Percentiles rank a stretch among this genome's conserved stretches.
Conservation (phyloP, 805 yeast genomes). For the Candida incommunis region DNA sequence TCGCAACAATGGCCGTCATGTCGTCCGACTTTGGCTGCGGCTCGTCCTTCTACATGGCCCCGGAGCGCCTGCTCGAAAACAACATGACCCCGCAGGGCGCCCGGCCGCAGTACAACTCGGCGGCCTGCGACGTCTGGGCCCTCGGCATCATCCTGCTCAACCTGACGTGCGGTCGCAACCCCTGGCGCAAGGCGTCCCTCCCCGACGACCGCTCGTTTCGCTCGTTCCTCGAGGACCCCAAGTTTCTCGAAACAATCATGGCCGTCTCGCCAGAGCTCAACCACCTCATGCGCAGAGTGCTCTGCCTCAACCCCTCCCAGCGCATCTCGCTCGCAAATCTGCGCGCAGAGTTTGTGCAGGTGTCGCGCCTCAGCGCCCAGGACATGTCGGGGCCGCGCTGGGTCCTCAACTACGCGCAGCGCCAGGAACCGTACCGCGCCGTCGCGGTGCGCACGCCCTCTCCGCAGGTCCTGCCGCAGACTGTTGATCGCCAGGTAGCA, state of each 20-base stretch:
- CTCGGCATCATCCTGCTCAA: slow-evolving; percentile 70
- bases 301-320: not conserved
- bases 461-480: too few species aligned
- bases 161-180: slow-evolving; percentile 70
- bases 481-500: too few species aligned
- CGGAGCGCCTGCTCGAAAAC: slow-evolving; percentile 40
- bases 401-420: too few species aligned
- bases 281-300: slow-evolving; percentile 2
- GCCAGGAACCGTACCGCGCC: too few species aligned
- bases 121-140: slow-evolving; percentile 80
- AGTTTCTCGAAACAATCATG: slow-evolving; percentile 46
- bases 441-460: too few species aligned
- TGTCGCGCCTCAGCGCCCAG: not conserved
- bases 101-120: slow-evolving; percentile 38
- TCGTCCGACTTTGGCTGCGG: slow-evolving; percentile 73
- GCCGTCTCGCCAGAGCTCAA: slow-evolving; percentile 59
- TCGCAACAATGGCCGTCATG: slow-evolving; percentile 52
- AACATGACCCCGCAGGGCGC: slow-evolving; percentile 16
- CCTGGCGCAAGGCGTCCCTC: slow-evolving; percentile 74
- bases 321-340: not conserved
- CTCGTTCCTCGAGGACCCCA: slow-evolving; percentile 41
- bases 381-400: not conserved
- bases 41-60: slow-evolving; percentile 84
- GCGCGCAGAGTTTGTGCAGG: not conserved
- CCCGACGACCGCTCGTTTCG: slow-evolving; percentile 47